Conservation (phyloP, 73 alveolate genomes). For the Paramecium caudatum region DNA sequence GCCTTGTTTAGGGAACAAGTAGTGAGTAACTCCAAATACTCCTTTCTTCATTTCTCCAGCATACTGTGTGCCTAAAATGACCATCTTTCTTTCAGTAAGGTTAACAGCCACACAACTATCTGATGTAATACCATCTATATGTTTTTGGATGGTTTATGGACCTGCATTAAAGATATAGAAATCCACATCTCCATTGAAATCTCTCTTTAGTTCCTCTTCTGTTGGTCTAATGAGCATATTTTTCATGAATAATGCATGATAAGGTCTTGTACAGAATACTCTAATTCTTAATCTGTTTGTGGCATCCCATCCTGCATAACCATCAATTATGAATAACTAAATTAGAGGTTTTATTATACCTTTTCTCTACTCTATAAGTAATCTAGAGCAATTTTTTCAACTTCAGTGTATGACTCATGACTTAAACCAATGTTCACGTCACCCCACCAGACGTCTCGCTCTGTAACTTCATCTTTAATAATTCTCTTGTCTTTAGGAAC, state of each 20-base stretch:
- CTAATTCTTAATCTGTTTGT: constrained; percentile 88
- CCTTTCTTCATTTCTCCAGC: constrained; percentile 99
- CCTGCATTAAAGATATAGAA: constrained; percentile 94
- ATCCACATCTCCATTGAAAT: constrained; percentile 77
- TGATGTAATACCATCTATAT: constrained; percentile 84
- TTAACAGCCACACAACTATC: constrained; percentile 93
- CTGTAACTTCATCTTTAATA: constrained; percentile 81
- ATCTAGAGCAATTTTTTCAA: constrained; percentile 85
- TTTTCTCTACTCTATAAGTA: constrained; percentile 81
- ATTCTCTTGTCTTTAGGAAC: constrained; percentile 92
- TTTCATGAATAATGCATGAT: constrained; percentile 98
- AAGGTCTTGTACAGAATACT: constrained; percentile 90
- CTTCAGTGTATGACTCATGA: constrained; percentile 81
- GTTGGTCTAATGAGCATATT: constrained; percentile 95
- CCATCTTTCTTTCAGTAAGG: constrained; percentile 86
- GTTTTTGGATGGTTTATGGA: constrained; percentile 88
- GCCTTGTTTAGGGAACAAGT: constrained; percentile 91
- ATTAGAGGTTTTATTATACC: constrained; percentile 50
- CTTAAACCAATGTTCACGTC: constrained; percentile 86
- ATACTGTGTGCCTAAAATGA: constrained; percentile 95
- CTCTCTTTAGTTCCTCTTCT: constrained; percentile 75
- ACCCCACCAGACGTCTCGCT: constrained; percentile 91
- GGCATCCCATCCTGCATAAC: constrained; percentile 98
- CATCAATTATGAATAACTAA: constrained; percentile 89
- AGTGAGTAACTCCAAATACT: constrained; percentile 93